phyloP scores from a whole-genome alignment of 2,329 filamentous ascomycete species.

The Alternaria postmessia region DNA sequence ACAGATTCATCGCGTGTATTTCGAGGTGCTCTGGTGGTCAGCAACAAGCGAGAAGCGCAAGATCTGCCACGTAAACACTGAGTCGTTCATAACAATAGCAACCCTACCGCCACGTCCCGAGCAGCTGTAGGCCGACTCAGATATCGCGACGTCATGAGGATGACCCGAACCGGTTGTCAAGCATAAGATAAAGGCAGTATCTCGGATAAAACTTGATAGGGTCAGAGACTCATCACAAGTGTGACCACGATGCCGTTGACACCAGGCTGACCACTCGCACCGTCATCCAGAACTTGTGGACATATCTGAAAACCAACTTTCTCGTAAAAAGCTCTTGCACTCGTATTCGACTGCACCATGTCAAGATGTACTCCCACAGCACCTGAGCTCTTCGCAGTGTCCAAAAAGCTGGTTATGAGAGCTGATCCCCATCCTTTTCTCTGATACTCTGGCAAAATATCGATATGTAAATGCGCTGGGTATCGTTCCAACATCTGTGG shows the following conservation, averaged over 20 bases:
- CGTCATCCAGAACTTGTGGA: conserved; percentile 36
- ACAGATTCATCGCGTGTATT: background rate
- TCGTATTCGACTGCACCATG: conserved; percentile 44
- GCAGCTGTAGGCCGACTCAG: background rate
- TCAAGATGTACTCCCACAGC: conserved; percentile 47
- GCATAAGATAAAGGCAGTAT: background rate
- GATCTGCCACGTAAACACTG: background rate
- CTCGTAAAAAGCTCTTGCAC: conserved; percentile 41
- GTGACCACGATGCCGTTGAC: conserved; percentile 34
- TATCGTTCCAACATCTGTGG: conserved; percentile 34
- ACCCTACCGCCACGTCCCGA: background rate
- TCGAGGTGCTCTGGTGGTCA: background rate
- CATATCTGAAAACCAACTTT: conserved; percentile 35
- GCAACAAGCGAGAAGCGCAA: background rate
- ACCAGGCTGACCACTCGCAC: conserved; percentile 36
- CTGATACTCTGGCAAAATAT: conserved; percentile 47
- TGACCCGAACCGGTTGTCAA: background rate
- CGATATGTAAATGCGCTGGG: conserved; percentile 51
- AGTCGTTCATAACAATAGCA: background rate
- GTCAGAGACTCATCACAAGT: conserved; percentile 34
- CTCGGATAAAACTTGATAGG: background rate
- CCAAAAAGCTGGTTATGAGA: conserved; percentile 39
- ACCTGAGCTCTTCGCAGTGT: conserved; percentile 29
- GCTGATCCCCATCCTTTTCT: conserved; percentile 41
- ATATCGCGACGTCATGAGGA: background rate